A percentile compares a stretch with the other conserved stretches of the same genome.
phyloP scores from a whole-genome alignment of 2,329 filamentous ascomycete species.

The Aspergillus proliferans region DNA sequence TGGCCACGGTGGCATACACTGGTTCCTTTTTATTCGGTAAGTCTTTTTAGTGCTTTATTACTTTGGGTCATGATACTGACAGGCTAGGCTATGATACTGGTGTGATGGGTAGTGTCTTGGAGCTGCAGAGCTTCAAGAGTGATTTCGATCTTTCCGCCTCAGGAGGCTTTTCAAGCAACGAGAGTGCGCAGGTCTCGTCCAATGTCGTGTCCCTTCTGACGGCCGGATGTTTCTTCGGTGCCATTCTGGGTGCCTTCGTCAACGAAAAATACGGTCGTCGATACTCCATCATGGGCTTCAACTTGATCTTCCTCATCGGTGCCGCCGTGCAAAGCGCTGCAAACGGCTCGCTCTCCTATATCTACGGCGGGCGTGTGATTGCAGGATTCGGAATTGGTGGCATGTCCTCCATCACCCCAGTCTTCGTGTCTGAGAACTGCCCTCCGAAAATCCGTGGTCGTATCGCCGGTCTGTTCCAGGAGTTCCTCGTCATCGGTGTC shows the following conservation, averaged over 20 bases:
- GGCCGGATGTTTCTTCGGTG: slow-evolving; percentile 35
- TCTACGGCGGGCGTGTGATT: slow-evolving; percentile 33
- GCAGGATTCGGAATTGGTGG: slow-evolving; percentile 33
- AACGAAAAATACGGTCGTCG: slow-evolving; percentile 32
- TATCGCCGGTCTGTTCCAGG: slow-evolving; percentile 32
- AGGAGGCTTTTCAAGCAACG: slow-evolving; percentile 25
- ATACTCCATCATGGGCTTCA: slow-evolving; percentile 30
- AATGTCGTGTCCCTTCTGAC: slow-evolving; percentile 35
- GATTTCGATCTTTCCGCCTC: slow-evolving; percentile 34
- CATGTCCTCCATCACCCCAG: slow-evolving; percentile 34
- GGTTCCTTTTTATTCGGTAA: slow-evolving; percentile 40
- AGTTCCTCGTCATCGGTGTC: slow-evolving; percentile 37
- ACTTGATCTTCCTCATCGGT: slow-evolving; percentile 28
- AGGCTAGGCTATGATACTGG: slow-evolving; percentile 37
- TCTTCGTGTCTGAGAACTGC: slow-evolving; percentile 32
- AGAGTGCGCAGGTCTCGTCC: slow-evolving; percentile 33
- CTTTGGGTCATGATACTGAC: not conserved
- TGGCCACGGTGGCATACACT: slow-evolving; percentile 39
- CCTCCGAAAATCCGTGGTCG: slow-evolving; percentile 28
- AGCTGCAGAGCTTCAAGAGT: slow-evolving; percentile 34
- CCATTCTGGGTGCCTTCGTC: slow-evolving; percentile 29
- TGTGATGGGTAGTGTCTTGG: slow-evolving; percentile 38
- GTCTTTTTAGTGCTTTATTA: slow-evolving; percentile 1
- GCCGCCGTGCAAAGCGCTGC: slow-evolving; percentile 29
- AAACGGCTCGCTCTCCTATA: slow-evolving; percentile 24